Base-by-base conservation (phyloP, 78 protist genomes). In the Tieghemostelium lacteum region DNA sequence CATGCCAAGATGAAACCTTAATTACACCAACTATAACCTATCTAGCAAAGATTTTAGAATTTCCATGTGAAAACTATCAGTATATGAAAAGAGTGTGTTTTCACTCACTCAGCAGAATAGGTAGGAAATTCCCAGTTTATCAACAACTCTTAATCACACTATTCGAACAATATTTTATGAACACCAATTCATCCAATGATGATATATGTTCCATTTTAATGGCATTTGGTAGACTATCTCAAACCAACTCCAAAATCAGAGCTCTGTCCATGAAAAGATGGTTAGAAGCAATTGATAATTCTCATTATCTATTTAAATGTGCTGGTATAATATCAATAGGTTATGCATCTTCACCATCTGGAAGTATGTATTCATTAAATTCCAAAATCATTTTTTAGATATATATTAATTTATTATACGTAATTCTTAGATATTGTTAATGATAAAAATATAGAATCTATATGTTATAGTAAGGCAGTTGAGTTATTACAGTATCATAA, bases 341-440 rank as follows among this genome's bases (percentile, higher is more conserved):
- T 22, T 85, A 78, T 69, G 94, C 94, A 10, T 77, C 89, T 7
- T 91, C 89, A 70, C 94, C 94, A 22, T 69, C 88, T 20, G 94
- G 87, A 45, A 76, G 94, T 88, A 60, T 16, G 83, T 77, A 45
- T 60, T 5, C 8, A 2, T 60, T 28, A 58, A 60, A 14, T 1
- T 26, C 2, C n/a, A 7, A 55, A 1, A 45, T 6, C n/a, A n/a
- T 50, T 19, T 45, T 45, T n/a, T 58, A 40, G 17, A 54, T 24
- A 22, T 29, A 26, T 28, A 14, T 24, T 58, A 49, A 3, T 37
- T 54, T 58, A 24, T 29, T 74, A 26, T 20, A 7, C 22, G 19
- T 60, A n/a, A 26, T 20, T 42, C 22, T 16, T 54, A 88, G 94
- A 91, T 40, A 63, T 74, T 36, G 73, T 75, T 2, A 71, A 69